These are phyloP conservation scores for Melampsora larici-populina DNA, from an alignment of 1,284 basidiomycete species.

Conservation along the genomic window DNA sequence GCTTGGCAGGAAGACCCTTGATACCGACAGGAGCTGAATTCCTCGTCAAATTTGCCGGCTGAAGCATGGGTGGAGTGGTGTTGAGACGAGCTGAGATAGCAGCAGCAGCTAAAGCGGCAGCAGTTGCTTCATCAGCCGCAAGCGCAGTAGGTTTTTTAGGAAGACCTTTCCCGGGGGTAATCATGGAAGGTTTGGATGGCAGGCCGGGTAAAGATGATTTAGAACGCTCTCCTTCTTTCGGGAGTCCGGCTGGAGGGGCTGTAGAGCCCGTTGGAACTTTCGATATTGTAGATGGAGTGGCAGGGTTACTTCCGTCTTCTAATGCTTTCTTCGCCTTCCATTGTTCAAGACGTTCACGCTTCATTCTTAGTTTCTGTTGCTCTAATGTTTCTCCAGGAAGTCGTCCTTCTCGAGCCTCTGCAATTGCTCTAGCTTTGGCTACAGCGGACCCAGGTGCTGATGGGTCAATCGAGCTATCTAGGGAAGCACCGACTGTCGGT, in stretches of 20 bases:
- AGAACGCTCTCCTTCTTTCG: not conserved
- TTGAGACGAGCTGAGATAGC: conserved; percentile 41
- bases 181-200: not conserved
- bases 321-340: conserved; percentile 43
- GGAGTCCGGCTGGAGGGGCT: not conserved
- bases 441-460: conserved; percentile 38
- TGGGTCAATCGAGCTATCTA: conserved; percentile 7
- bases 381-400: conserved; percentile 43
- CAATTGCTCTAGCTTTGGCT: conserved; percentile 32
- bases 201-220: not conserved
- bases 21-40: conserved; percentile 40
- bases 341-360: conserved; percentile 42
- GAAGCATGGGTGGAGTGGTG: conserved; percentile 25
- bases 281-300: conserved; percentile 11
- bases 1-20: conserved; percentile 42
- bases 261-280: not conserved
- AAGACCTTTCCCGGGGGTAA: conserved; percentile 16
- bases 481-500: not conserved
- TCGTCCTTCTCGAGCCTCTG: conserved; percentile 41
- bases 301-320: conserved; percentile 18
- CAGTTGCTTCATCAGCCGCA: conserved; percentile 42
- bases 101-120: conserved; percentile 37
- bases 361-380: conserved; percentile 43
- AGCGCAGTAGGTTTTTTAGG: conserved; percentile 32
- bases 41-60: conserved; percentile 31